Base-by-base conservation (phyloP, 202 grass and related monocot genomes). In the Digitaria exilis region DNA sequence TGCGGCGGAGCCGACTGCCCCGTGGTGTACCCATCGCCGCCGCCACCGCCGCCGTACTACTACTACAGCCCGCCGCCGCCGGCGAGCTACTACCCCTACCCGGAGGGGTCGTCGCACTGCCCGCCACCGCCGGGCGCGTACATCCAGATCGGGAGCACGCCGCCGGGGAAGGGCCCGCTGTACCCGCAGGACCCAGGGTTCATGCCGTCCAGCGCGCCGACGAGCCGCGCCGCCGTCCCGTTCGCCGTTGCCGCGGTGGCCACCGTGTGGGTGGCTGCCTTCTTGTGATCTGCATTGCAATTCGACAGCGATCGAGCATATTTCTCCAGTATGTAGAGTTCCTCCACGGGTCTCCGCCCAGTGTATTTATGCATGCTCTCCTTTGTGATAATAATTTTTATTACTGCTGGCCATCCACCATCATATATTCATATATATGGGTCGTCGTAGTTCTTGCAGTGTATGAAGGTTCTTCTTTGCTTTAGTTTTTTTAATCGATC, bases 151-250 rank as follows among this genome's bases (percentile, higher is more conserved):
- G 87, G 83, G 11, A 84, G 85, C 56, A 68, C 87, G 64, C 87
- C 87, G 44, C 69, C 67, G 4, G 84, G 84, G 41, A 79, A 49
- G 54, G 76, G 78, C 15, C 83, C 83, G 17, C 55, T 92, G 42
- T 95, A 95, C 65, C 85, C 87, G 60, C 83, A 88, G 85, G 87
- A 95, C 77, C 84, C 92, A 4, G 73, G 79, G 28, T 92, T 80
- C 85, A 76, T 88, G 55, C 78, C 84, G 3, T 83, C 81, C 44
- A 58, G 17, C 70, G 92, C 85, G 62, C 71, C 74, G 17, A 61
- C n/a, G n/a, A n/a, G n/a, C n/a, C n/a, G 21, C 37, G 42, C 60
- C 55, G 30, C 42, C 65, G 73, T 24, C 30, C 24, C 43, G 35
- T 3, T 82, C 46, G 49, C 44, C 25, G 69, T 73, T 5, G 73